Percentiles rank a stretch among this genome's conserved stretches.
Conservation (phyloP, 2,329 filamentous ascomycete species). For the Furcasterigmium furcatum region DNA sequence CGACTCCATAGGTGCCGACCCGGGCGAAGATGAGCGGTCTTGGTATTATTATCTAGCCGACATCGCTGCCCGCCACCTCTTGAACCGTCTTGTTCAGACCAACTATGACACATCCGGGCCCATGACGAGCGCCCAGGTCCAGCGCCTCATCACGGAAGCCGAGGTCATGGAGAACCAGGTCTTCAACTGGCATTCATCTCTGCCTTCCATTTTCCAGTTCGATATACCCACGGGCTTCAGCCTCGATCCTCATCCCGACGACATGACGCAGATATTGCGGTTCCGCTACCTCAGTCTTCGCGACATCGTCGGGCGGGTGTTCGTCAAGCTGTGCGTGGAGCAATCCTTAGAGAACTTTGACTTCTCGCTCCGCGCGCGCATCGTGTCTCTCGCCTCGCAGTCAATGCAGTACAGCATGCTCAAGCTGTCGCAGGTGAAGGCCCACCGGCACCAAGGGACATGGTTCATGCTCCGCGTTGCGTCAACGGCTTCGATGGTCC, state of each 20-base stretch:
- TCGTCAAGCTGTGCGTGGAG: conserved; percentile 9
- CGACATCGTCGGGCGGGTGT: conserved; percentile 7
- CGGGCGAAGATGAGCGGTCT: conserved; percentile 7
- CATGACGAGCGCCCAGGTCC: conserved; percentile 7
- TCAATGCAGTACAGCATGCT: conserved; percentile 8
- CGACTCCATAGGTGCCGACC: not conserved
- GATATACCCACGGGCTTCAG: conserved; percentile 4
- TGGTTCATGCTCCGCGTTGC: not conserved
- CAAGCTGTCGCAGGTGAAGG: not conserved
- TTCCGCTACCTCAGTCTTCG: conserved; percentile 6
- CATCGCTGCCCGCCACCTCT: conserved; percentile 8
- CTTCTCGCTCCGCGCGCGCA: conserved; percentile 1
- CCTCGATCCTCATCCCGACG: conserved; percentile 5
- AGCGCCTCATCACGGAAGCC: conserved; percentile 10
- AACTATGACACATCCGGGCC: conserved; percentile 2
- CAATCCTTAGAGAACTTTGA: conserved; percentile 7
- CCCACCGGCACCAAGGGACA: not conserved
- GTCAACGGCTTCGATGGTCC: not conserved
- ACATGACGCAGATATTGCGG: conserved; percentile 9
- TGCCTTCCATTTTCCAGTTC: conserved; percentile 7
- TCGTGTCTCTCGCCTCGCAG: conserved; percentile 5
- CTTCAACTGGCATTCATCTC: conserved; percentile 8
- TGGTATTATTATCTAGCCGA: conserved; percentile 13
- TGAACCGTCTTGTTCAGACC: conserved; percentile 6
- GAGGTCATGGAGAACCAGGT: conserved; percentile 10